Percentiles rank a stretch among this genome's conserved stretches.
These are phyloP conservation scores for Scopulariopsis brevicaulis DNA, from an alignment of 2,329 filamentous ascomycete genomes.

Conservation along the genomic window DNA sequence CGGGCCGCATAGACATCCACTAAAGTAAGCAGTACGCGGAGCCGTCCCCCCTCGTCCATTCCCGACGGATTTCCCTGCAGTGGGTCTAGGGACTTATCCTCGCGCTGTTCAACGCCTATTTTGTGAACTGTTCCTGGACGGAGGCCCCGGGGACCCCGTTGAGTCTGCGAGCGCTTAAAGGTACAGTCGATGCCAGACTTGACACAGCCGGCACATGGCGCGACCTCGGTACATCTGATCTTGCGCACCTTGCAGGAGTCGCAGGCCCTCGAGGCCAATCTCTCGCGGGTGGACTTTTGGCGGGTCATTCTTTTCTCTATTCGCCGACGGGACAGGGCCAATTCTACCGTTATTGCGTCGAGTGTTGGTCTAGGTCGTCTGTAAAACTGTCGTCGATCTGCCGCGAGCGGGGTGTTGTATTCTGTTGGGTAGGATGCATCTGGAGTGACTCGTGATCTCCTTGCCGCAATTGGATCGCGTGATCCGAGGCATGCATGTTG, in stretches of 20 bases:
- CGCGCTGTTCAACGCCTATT: slow-evolving; percentile 17
- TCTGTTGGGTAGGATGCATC: not conserved
- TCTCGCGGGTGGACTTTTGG: slow-evolving; percentile 12
- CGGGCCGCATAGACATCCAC: slow-evolving; percentile 31
- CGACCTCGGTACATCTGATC: slow-evolving; percentile 33
- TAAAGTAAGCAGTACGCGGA: slow-evolving; percentile 14
- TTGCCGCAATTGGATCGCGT: not conserved
- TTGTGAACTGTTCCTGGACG: slow-evolving; percentile 30
- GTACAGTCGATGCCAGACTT: slow-evolving; percentile 34
- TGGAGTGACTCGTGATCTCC: not conserved
- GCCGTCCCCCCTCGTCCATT: not conserved
- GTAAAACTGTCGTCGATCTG: too few relatives aligned
- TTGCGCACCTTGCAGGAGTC: slow-evolving; percentile 42
- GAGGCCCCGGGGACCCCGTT: slow-evolving; percentile 31
- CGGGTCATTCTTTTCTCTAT: not conserved
- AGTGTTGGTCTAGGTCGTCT: too few relatives aligned
- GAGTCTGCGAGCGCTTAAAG: slow-evolving; percentile 31
- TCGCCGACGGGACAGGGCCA: too few relatives aligned
- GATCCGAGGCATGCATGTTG: not conserved
- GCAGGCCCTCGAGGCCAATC: slow-evolving; percentile 21
- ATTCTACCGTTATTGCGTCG: too few relatives aligned
- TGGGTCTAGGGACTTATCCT: not conserved
- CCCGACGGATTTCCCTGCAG: not conserved
- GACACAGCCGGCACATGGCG: slow-evolving; percentile 32
- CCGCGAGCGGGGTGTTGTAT: not conserved